Conservation (phyloP, 176 grass and related monocot species). For the Tillandsia fasciculata region DNA sequence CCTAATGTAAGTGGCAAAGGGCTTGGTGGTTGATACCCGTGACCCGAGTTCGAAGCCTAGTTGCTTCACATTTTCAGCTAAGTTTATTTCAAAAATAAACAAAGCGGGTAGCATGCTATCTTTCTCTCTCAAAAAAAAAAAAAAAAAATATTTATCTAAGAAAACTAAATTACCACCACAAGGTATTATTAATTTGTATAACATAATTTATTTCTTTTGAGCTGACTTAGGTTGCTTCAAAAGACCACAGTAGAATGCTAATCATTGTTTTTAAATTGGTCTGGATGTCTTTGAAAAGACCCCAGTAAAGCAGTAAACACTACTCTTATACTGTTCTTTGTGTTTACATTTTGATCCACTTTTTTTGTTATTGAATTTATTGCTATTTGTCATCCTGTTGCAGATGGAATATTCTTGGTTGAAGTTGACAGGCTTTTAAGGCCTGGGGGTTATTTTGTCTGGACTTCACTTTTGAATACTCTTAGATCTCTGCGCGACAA, state of each 20-base stretch:
- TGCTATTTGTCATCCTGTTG: constrained; percentile 14
- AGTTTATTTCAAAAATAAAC: no score
- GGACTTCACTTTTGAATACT: constrained; percentile 83
- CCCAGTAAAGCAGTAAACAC: neutral
- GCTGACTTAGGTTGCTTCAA: neutral
- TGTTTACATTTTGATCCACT: no score
- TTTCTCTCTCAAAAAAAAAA: no score
- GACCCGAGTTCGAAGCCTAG: no score
- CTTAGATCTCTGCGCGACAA: constrained; percentile 81
- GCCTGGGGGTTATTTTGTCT: constrained; percentile 92
- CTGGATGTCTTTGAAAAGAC: neutral
- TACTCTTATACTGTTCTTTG: no score
- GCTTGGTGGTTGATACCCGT: no score
- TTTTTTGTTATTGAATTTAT: neutral
- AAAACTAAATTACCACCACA: neutral
- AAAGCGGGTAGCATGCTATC: no score
- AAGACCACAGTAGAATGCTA: neutral
- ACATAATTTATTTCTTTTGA: neutral
- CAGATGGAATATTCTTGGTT: constrained; percentile 86
- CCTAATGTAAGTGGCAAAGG: no score
- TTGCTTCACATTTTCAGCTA: no score
- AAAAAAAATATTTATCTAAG: neutral
- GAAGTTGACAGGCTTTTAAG: constrained; percentile 98
- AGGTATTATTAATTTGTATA: neutral
- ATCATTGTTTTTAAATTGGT: neutral